Base-by-base conservation (phyloP, 2,329 filamentous ascomycete genomes). In the Pseudocercospora macadamiae region DNA sequence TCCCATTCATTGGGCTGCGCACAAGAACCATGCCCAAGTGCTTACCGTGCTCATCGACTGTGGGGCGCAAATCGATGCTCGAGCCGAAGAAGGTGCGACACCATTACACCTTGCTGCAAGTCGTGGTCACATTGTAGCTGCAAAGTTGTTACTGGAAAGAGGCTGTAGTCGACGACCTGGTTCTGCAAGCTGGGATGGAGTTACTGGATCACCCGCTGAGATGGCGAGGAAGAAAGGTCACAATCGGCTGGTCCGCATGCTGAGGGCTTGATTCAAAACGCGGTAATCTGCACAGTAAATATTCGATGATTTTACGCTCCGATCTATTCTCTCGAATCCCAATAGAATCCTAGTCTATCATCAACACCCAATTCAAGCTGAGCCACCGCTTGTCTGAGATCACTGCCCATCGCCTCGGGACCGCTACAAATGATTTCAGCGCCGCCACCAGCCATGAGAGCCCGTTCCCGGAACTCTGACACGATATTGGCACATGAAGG, bases 401-500 rank as follows among this genome's bases (percentile, higher is more conserved):
- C 68, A 18, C 56, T 62, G 0, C 69, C 67, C 68, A 70, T 68
- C 1, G 52, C 55, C 16, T 68, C 68, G 1, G 69, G 68, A 34
- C 68, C 68, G 63, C 68, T 71, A 4, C 68, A 67, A 2, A 71
- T 44, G 12, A 69, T 59, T 58, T 69, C 65, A n/a, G 57, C 34
- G 2, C 44, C 28, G 2, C 67, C 69, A 8, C 68, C 66, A 1
- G 55, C 30, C 25, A 60, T 59, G 18, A 51, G 54, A 16, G 55
- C 59, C n/a, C 68, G 54, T 19, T 68, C 63, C 9, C 61, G 45
- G 47, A 70, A 71, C 12, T 67, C 65, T 0, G 47, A 30, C n/a
- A 71, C 65, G 2, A 70, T 58, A 3, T 66, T 59, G 1, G 53
- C 42, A 3, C 66, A 47, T 4, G 52, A 59, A 4, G 69, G 68